A percentile compares a stretch with the other conserved stretches of the same genome.
Conservation (phyloP, 2,329 filamentous ascomycete genomes). For the Daldinia sp. region DNA sequence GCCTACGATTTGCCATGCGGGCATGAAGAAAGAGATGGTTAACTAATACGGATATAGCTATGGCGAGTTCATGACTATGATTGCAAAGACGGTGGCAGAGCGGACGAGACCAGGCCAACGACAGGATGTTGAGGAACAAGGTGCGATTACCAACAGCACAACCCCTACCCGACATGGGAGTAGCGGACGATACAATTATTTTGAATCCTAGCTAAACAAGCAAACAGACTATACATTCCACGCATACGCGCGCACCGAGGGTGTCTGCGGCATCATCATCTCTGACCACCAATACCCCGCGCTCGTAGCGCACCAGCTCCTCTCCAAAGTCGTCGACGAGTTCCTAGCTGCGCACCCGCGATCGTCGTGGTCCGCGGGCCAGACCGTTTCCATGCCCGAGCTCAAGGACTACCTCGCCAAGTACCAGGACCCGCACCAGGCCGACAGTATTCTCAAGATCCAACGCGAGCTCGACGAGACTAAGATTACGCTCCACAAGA, state of each 20-base stretch:
- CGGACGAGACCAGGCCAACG: conserved; percentile 81
- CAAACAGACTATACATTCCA: conserved; percentile 74
- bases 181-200: neutral
- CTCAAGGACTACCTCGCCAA: conserved; percentile 77
- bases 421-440: conserved; percentile 88
- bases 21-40: conserved; percentile 18
- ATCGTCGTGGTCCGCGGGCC: conserved; percentile 68
- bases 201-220: neutral
- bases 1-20: neutral
- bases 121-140: conserved; percentile 86
- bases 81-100: conserved; percentile 87
- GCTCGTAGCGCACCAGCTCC: conserved; percentile 84
- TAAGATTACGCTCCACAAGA: conserved; percentile 97
- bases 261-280: conserved; percentile 79
- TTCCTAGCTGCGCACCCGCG: conserved; percentile 81
- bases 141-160: conserved; percentile 50
- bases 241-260: conserved; percentile 77
- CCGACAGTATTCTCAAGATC: conserved; percentile 93
- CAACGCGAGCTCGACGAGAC: conserved; percentile 97
- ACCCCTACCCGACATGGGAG: neutral
- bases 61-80: conserved; percentile 80
- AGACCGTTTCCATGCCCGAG: conserved; percentile 70
- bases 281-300: conserved; percentile 78
- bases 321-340: conserved; percentile 87
- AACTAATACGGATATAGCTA: conserved; percentile 47